These are phyloP conservation scores for Trichosanthes cucumerina DNA, from an alignment of 306 rosid genomes.

Conservation along the genomic window DNA sequence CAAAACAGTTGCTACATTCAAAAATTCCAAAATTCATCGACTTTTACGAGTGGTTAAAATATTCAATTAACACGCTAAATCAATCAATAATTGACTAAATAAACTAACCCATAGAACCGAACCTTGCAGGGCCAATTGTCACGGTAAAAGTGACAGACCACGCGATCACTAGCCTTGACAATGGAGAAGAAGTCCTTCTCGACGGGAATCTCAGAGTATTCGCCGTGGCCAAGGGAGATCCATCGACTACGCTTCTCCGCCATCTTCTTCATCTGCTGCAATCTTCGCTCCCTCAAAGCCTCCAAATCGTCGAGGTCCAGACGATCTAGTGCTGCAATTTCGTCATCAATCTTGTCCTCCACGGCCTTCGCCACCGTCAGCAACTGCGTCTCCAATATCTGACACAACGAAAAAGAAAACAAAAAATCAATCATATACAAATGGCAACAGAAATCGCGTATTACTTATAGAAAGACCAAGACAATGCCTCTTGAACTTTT, in stretches of 20 bases:
- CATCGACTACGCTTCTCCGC: conserved; percentile 92
- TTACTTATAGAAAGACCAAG: not conserved
- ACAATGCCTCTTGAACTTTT: conserved; percentile 54
- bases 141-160: conserved; percentile 93
- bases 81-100: not conserved
- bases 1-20: not conserved
- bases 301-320: conserved; percentile 72
- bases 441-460: not conserved
- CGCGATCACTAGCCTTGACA: conserved; percentile 98
- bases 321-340: conserved; percentile 81
- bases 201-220: conserved; percentile 57
- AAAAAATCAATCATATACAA: too few species aligned
- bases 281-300: conserved; percentile 72
- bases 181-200: conserved; percentile 91
- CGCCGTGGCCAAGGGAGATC: conserved; percentile 87
- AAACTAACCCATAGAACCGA: conserved; percentile 12
- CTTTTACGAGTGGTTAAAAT: not conserved
- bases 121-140: conserved; percentile 97
- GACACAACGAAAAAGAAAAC: not conserved
- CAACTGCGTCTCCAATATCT: conserved; percentile 71
- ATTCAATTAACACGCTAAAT: not conserved
- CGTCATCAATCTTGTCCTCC: conserved; percentile 83
- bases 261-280: conserved; percentile 97
- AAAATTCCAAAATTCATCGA: not conserved
- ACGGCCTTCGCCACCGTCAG: conserved; percentile 78